Percentiles rank a stretch among this genome's conserved stretches.
phyloP scores from a whole-genome alignment of 169 alveolate species.

The Plasmodium billcollinsi region DNA sequence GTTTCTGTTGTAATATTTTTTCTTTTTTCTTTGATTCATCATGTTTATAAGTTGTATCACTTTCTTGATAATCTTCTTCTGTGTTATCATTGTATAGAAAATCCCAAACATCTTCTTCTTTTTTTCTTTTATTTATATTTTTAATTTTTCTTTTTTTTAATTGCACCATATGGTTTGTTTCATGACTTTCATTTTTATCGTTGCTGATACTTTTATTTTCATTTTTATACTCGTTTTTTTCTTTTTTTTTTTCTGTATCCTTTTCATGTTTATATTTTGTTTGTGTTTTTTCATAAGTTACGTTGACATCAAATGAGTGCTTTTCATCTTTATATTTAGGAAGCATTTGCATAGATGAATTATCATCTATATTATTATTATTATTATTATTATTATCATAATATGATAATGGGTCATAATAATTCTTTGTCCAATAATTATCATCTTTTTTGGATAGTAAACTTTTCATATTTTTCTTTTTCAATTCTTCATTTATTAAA shows the following conservation, averaged over 20 bases:
- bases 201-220: background rate
- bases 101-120: slow-evolving; percentile 62
- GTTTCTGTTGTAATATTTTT: background rate
- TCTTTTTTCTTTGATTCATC: background rate
- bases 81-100: slow-evolving; percentile 28
- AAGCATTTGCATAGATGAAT: slow-evolving; percentile 30
- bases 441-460: slow-evolving; percentile 51
- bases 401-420: slow-evolving; percentile 58
- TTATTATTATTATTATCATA: slow-evolving; percentile 6
- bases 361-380: slow-evolving; percentile 22
- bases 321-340: slow-evolving; percentile 56
- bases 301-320: slow-evolving; percentile 21
- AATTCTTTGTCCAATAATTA: slow-evolving; percentile 54
- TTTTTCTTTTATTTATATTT: slow-evolving; percentile 55
- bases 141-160: slow-evolving; percentile 58
- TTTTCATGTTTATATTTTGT: slow-evolving; percentile 4
- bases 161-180: background rate
- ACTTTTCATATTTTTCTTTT: slow-evolving; percentile 38
- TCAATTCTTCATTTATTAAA: slow-evolving; percentile 66
- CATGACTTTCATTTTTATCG: background rate
- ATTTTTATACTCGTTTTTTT: background rate
- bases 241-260: background rate
- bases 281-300: slow-evolving; percentile 27
- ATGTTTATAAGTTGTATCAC: background rate
- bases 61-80: background rate